phyloP scores from a whole-genome alignment of 306 rosid genomes.

The Trifolium dubium region DNA sequence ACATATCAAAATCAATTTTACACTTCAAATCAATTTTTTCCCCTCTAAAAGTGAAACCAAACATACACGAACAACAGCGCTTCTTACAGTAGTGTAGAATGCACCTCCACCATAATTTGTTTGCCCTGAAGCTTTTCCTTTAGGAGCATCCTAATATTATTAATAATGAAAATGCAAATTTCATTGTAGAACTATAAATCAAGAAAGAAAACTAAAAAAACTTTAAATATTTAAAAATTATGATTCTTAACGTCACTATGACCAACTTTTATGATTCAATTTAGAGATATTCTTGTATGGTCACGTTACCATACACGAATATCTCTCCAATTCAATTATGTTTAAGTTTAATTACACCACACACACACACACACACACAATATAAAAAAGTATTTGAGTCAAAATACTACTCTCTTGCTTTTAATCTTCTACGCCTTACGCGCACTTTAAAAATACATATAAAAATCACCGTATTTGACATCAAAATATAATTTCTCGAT shows the following conservation, averaged over 20 bases:
- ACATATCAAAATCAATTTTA: too few species aligned
- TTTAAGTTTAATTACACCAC: not conserved
- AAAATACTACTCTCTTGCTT: too few species aligned
- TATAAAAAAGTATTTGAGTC: too few species aligned
- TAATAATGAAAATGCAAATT: constrained; percentile 4
- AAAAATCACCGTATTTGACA: too few species aligned
- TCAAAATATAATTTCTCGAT: too few species aligned
- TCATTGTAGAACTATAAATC: not conserved
- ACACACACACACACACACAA: not conserved
- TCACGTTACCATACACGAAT: too few species aligned
- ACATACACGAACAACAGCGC: too few species aligned
- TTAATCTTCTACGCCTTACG: too few species aligned
- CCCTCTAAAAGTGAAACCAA: too few species aligned
- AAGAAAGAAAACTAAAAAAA: not conserved
- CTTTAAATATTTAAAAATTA: not conserved
- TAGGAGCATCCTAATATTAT: constrained; percentile 47
- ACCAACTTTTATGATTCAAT: not conserved
- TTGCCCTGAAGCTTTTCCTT: constrained; percentile 58
- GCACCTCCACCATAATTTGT: constrained; percentile 57
- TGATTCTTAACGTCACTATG: not conserved
- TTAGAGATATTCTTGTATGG: too few species aligned
- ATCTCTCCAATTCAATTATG: not conserved
- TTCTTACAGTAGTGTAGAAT: constrained; percentile 36
- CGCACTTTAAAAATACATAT: too few species aligned
- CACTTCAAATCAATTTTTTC: too few species aligned